These are phyloP conservation scores for Gynandropsis gynandra DNA, from an alignment of 345 rosid species.

Conservation along the genomic window DNA sequence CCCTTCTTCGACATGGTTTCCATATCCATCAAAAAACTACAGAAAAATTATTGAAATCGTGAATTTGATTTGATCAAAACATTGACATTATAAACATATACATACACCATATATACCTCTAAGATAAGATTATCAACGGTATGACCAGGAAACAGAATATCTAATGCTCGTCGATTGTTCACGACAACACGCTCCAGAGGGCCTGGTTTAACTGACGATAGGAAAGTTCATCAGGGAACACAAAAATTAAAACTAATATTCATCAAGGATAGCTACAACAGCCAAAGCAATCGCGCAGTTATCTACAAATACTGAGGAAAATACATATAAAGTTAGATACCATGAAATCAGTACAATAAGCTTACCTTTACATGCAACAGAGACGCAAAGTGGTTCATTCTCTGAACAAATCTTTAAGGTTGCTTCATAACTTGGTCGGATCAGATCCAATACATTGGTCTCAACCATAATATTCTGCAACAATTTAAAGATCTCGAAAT, in stretches of 20 bases:
- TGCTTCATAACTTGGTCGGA: constrained; percentile 42
- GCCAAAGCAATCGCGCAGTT: not conserved
- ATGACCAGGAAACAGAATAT: constrained; percentile 41
- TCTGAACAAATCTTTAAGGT: constrained; percentile 33
- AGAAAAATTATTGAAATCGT: constrained; percentile 4
- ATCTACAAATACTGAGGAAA: not conserved
- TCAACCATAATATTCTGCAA: constrained; percentile 40
- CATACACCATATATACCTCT: constrained; percentile 38
- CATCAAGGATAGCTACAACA: not conserved
- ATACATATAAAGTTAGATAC: constrained; percentile 6
- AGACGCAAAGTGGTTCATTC: constrained; percentile 27
- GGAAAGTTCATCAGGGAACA: not conserved
- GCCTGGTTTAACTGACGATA: constrained; percentile 50
- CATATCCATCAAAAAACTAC: constrained; percentile 51
- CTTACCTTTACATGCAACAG: constrained; percentile 53
- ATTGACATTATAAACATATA: not conserved
- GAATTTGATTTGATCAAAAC: not conserved
- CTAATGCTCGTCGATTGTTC: constrained; percentile 23
- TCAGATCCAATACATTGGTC: constrained; percentile 34
- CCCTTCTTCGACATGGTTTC: constrained; percentile 45
- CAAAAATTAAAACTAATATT: too few species aligned
- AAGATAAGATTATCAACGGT: constrained; percentile 36
- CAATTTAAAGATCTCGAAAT: constrained; percentile 9
- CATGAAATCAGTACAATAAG: not conserved
- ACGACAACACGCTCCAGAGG: constrained; percentile 23